phyloP scores from a whole-genome alignment of 768 basidiomycete species.

The Naganishia onofrii region DNA sequence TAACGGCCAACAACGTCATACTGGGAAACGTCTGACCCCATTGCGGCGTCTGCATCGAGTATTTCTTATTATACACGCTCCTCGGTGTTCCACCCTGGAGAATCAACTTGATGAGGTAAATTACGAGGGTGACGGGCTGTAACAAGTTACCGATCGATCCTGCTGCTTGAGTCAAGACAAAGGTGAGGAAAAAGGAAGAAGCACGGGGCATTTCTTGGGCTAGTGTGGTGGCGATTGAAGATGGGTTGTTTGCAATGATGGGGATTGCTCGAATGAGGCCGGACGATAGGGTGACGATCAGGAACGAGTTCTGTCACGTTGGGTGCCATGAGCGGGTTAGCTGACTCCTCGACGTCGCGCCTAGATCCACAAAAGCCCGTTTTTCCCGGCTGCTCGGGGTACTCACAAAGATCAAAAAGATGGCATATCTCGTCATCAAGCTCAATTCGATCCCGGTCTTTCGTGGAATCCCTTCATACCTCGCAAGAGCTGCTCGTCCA shows the following conservation, averaged over 20 bases:
- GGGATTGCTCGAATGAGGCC: conserved; percentile 75
- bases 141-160: conserved; percentile 78
- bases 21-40: conserved; percentile 73
- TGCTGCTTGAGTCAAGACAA: conserved; percentile 60
- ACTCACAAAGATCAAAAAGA: conserved; percentile 86
- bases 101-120: conserved; percentile 89
- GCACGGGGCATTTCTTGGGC: conserved; percentile 70
- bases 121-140: conserved; percentile 66
- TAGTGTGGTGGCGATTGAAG: conserved; percentile 66
- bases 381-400: neutral
- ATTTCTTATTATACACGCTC: conserved; percentile 78
- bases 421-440: conserved; percentile 86
- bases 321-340: too few species aligned
- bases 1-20: conserved; percentile 75
- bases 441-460: conserved; percentile 78
- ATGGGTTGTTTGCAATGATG: conserved; percentile 65
- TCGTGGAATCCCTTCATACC: conserved; percentile 87
- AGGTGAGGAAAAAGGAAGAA: conserved; percentile 54
- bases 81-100: conserved; percentile 73
- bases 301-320: conserved; percentile 76
- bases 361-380: neutral
- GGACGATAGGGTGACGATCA: conserved; percentile 79
- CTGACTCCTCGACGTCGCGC: too few species aligned
- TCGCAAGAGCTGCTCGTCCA: conserved; percentile 62
- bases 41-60: conserved; percentile 62